Base-by-base conservation (phyloP, 495 filamentous ascomycete genomes). In the Podospora tetraspora region DNA sequence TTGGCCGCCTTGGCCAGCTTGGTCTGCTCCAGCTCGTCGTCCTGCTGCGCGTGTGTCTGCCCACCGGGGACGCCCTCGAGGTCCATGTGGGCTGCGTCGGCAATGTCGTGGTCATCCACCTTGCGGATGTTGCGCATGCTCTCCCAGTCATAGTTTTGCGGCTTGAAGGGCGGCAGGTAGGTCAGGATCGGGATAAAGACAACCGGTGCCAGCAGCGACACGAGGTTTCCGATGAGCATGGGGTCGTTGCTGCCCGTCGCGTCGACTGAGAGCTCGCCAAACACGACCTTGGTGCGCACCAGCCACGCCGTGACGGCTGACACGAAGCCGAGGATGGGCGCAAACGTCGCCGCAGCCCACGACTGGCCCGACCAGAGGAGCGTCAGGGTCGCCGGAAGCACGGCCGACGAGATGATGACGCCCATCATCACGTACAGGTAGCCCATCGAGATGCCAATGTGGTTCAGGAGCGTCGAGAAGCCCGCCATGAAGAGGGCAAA, bases 351-450 rank as follows among this genome's bases (percentile, higher is more conserved):
- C 13, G 82, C 89, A 67, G 85, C 83, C 81, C 84, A 84, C 71
- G 89, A 90, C 75, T 91, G 88, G 43, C 82, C 79, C 12, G 83
- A 85, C 89, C 89, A 92, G 68, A 91, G 78, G 6, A 92, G 80
- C 12, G 88, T 89, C 76, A 91, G 82, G 1, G 86, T 83, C 30
- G 89, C 89, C 7, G 90, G 90, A 64, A 92, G 82, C n/a, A 92
- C 88, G 22, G 88, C 89, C 6, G 86, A 84, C 2, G 86, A 89
- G 69, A 91, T 89, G 65, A 91, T 88, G 13, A 90, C 87, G 32
- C 89, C 89, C 88, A 91, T 90, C 34, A 91, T 82, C 24, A 91
- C 79, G 74, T 90, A 90, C 19, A 90, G 82, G 70, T 89, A 91
- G 25, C 89, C 89, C 66, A 73, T 71, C 34, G 67, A 66, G 85